These are phyloP conservation scores for Solanum hybrid DNA, from an alignment of 305 asterid genomes.

Conservation along the genomic window DNA sequence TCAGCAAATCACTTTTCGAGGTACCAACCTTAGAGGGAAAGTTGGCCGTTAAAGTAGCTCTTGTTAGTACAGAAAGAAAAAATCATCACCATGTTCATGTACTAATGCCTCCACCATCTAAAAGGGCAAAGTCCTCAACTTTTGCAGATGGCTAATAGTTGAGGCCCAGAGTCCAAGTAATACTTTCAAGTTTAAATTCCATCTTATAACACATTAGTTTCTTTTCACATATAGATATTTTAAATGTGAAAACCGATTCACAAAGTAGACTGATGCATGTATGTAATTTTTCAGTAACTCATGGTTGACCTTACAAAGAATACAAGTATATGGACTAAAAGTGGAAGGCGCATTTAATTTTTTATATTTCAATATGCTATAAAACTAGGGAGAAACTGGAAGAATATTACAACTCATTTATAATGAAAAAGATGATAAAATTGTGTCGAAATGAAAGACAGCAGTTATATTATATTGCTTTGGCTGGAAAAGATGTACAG, in stretches of 20 bases:
- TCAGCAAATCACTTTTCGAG: not conserved
- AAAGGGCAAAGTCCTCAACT: not conserved
- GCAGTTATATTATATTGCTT: not conserved
- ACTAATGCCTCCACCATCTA: not conserved
- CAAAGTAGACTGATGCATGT: not conserved
- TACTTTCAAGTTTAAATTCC: not conserved
- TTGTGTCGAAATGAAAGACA: not conserved
- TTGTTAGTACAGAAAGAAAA: not conserved
- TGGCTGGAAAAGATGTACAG: not conserved
- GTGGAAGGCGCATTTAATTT: not conserved
- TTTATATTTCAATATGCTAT: not conserved
- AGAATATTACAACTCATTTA: not conserved
- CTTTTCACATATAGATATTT: not conserved
- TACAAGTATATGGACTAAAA: not conserved
- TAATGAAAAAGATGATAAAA: not conserved
- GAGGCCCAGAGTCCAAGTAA: not conserved
- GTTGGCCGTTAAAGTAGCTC: not conserved
- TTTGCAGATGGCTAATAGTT: not conserved
- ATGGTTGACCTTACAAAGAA: not conserved
- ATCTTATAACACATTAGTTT: not conserved
- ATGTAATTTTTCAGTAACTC: not conserved
- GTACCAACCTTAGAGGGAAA: not conserved
- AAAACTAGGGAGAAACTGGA: not conserved
- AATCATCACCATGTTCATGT: not conserved
- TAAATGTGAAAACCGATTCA: not conserved